Percentiles rank a stretch among this genome's conserved stretches.
phyloP scores from a whole-genome alignment of 2,329 filamentous ascomycete species.

The Calonectria pteridis region DNA sequence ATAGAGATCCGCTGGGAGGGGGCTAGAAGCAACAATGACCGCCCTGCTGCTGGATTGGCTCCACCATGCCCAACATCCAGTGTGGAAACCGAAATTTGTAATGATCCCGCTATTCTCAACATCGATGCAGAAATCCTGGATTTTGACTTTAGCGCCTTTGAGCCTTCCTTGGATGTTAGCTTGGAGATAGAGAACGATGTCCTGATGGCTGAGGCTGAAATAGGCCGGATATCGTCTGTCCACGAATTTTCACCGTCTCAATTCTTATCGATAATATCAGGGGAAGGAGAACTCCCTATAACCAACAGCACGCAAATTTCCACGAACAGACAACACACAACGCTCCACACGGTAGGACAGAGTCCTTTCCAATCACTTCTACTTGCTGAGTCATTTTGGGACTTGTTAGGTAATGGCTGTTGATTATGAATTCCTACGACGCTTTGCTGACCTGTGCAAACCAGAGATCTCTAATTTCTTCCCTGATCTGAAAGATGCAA shows the following conservation, averaged over 20 bases:
- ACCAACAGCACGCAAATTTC: neutral
- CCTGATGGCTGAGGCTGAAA: neutral
- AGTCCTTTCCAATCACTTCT: neutral
- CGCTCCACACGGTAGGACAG: neutral
- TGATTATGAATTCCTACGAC: no score
- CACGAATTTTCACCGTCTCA: neutral
- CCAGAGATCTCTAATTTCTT: neutral
- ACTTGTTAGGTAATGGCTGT: neutral
- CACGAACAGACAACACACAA: neutral
- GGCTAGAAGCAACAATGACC: neutral
- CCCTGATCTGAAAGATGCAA: neutral
- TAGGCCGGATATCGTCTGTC: accelerated
- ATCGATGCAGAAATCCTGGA: neutral
- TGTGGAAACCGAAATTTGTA: no score
- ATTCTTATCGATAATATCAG: neutral
- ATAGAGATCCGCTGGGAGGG: neutral
- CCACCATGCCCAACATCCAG: accelerated
- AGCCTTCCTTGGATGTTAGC: neutral
- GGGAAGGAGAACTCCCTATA: no score
- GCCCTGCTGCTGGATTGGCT: neutral
- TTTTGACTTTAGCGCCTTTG: neutral
- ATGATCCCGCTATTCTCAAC: neutral
- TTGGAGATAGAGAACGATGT: neutral
- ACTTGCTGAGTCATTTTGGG: neutral
- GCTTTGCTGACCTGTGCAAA: neutral